These are phyloP conservation scores for Tanacetum coccineum DNA, from an alignment of 129 eudicot genomes.

Conservation along the genomic window DNA sequence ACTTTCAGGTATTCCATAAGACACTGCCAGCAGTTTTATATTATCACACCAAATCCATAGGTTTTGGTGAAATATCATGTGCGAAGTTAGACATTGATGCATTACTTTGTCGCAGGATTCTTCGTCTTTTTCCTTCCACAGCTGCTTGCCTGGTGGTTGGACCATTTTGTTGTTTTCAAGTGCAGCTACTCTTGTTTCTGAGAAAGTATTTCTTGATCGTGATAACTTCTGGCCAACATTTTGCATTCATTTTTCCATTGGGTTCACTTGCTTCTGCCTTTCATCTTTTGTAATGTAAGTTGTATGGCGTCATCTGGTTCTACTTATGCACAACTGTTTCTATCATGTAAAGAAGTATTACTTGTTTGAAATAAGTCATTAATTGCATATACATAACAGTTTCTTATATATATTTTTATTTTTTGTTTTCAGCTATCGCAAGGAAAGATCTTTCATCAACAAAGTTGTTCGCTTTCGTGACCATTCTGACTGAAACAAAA, in stretches of 20 bases:
- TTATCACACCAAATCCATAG: background rate
- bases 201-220: conserved; percentile 56
- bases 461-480: conserved; percentile 70
- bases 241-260: conserved; percentile 60
- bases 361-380: conserved; percentile 7
- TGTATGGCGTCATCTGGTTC: conserved; percentile 5
- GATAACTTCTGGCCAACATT: conserved; percentile 80
- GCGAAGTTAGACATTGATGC: conserved; percentile 15
- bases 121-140: conserved; percentile 65
- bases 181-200: conserved; percentile 56
- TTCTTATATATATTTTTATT: background rate
- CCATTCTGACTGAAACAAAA: conserved; percentile 57
- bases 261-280: conserved; percentile 53
- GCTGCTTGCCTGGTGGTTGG: conserved; percentile 90
- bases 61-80: conserved; percentile 10
- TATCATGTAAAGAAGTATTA: background rate
- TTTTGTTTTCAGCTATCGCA: conserved; percentile 48
- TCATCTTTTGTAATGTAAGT: conserved; percentile 80
- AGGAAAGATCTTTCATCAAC: conserved; percentile 69
- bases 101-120: conserved; percentile 48
- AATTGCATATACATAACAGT: conserved; percentile 9
- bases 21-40: conserved; percentile 2
- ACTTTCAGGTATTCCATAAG: conserved; percentile 59
- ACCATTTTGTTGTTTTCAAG: conserved; percentile 58
- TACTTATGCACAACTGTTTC: background rate